These are phyloP conservation scores for Scheffersomyces stipitis DNA, from an alignment of 805 yeast genomes.

Conservation along the genomic window DNA sequence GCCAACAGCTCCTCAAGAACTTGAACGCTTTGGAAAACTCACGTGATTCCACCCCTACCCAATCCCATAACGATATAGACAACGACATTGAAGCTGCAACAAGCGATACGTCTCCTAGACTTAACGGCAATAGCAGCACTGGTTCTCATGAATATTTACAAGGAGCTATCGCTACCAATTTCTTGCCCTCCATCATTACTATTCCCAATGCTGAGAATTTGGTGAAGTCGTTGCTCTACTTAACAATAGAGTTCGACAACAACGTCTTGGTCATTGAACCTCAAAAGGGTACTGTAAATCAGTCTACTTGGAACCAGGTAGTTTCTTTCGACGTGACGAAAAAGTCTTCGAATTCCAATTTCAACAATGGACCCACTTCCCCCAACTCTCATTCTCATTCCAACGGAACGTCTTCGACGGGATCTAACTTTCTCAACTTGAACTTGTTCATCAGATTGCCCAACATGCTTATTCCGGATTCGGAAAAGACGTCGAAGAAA, in stretches of 20 bases:
- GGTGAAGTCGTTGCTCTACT: conserved; percentile 70
- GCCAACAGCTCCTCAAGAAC: conserved; percentile 16
- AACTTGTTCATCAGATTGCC: conserved; percentile 83
- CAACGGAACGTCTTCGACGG: conserved; percentile 11
- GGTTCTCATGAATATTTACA: conserved; percentile 21
- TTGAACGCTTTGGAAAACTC: conserved; percentile 10
- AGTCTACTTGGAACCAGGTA: conserved; percentile 84
- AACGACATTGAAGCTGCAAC: not conserved
- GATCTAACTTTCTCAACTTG: conserved; percentile 59
- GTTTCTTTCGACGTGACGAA: conserved; percentile 82
- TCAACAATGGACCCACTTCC: conserved; percentile 42
- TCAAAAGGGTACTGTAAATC: conserved; percentile 72
- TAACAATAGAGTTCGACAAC: conserved; percentile 93
- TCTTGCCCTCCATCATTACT: conserved; percentile 54
- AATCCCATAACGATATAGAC: too few species aligned
- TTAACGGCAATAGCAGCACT: not conserved
- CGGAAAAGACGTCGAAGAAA: conserved; percentile 26
- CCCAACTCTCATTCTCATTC: not conserved
- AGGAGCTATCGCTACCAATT: conserved; percentile 32
- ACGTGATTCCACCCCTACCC: too few species aligned
- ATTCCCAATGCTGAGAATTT: conserved; percentile 53
- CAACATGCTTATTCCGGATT: conserved; percentile 51
- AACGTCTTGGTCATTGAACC: conserved; percentile 89
- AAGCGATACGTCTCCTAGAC: not conserved
- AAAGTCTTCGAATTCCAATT: conserved; percentile 19